Conservation (phyloP, 2,329 filamentous ascomycete genomes). For the Verticillium zaregamsianum region DNA sequence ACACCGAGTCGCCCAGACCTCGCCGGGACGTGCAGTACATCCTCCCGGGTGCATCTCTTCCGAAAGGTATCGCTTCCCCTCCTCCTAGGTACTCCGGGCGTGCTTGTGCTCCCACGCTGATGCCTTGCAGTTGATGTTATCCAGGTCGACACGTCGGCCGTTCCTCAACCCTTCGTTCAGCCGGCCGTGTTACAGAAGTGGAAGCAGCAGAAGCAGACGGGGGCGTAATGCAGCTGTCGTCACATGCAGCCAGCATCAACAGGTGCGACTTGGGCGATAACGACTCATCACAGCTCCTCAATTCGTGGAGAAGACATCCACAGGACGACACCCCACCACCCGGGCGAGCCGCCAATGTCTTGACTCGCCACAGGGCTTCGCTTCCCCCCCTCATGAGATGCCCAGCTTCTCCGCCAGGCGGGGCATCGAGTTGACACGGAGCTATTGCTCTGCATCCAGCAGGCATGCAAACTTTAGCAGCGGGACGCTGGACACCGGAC, state of each 20-base stretch:
- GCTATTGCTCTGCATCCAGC: neutral
- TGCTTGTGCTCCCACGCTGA: neutral
- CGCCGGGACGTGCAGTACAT: constrained; percentile 8
- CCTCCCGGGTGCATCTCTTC: constrained; percentile 8
- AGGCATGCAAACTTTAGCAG: neutral
- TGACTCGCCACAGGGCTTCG: neutral
- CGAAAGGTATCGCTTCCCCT: neutral
- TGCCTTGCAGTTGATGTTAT: constrained; percentile 8
- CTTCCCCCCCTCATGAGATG: too few species aligned
- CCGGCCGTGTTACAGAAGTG: constrained; percentile 10
- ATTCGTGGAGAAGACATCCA: neutral
- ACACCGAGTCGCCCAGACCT: constrained; percentile 9
- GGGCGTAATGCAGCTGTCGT: neutral
- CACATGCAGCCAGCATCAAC: neutral
- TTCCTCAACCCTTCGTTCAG: constrained; percentile 16
- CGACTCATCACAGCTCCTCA: neutral
- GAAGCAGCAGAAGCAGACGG: neutral
- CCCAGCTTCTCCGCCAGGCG: neutral
- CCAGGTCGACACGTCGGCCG: constrained; percentile 14
- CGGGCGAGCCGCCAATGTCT: neutral
- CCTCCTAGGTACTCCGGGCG: neutral
- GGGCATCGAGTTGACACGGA: neutral
- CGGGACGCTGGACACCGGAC: neutral
- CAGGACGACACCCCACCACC: neutral
- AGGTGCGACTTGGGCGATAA: neutral